A percentile compares a stretch with the other conserved stretches of the same genome.
Evolutionary conservation across 2,329 filamentous ascomycete genomes (phyloP).

Genomic region (Aspergillus tubingensis): DNA sequence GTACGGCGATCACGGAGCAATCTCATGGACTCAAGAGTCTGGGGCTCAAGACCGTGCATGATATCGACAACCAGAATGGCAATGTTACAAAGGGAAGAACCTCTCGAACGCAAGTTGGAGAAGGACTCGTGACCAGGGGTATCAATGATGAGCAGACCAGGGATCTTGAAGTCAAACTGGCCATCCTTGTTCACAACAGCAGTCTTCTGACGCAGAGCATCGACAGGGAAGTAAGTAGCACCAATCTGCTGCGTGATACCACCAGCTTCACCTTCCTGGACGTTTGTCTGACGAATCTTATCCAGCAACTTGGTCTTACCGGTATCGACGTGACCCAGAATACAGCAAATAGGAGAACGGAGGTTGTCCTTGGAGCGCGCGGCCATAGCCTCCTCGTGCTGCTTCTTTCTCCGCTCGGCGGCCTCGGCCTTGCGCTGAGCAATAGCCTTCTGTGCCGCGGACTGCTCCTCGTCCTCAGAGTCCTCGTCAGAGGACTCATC

Average conservation of each 20-base stretch:
- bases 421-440: constrained; percentile 83
- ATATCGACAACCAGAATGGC: constrained; percentile 99
- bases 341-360: constrained; percentile 98
- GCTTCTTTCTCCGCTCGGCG: constrained; percentile 82
- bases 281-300: constrained; percentile 97
- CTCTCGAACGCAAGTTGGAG: constrained; percentile 93
- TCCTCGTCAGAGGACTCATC: constrained; percentile 51
- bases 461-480: constrained; percentile 68
- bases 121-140: constrained; percentile 99
- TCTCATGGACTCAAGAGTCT: constrained; percentile 96
- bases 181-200: constrained; percentile 88
- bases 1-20: constrained; percentile 91
- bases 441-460: constrained; percentile 71
- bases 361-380: constrained; percentile 92
- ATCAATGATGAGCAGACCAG: constrained; percentile 93
- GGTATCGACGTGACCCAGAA: constrained; percentile 99
- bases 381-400: constrained; percentile 86
- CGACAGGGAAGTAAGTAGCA: constrained; percentile 97
- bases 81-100: constrained; percentile 98
- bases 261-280: constrained; percentile 97
- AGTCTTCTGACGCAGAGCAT: constrained; percentile 90
- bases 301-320: constrained; percentile 99
- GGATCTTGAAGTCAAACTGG: constrained; percentile 94
- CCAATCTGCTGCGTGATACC: constrained; percentile 99
- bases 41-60: constrained; percentile 97